A percentile compares a stretch with the other conserved stretches of the same genome.
Conservation (phyloP, 1,139 yeast species). For the Kluyveromyces sp. region DNA sequence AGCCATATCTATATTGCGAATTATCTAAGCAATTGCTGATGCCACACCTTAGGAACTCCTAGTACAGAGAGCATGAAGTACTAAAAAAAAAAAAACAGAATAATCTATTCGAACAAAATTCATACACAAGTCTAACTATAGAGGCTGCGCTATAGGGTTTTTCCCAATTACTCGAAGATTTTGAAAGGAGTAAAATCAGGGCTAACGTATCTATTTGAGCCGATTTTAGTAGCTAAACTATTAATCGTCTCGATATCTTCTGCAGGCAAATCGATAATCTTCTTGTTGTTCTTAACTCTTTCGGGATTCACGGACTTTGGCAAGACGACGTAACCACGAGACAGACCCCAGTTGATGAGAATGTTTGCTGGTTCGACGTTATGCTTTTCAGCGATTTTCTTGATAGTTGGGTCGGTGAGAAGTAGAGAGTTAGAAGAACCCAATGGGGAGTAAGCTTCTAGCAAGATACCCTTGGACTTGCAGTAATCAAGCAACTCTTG, state of each 20-base stretch:
- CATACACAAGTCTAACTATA: too few species aligned
- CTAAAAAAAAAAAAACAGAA: too few species aligned
- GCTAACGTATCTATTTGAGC: slow-evolving; percentile 42
- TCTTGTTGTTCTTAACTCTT: slow-evolving; percentile 54
- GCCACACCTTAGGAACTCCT: too few species aligned
- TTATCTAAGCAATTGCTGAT: too few species aligned
- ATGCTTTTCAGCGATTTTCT: slow-evolving; percentile 48
- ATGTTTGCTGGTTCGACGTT: slow-evolving; percentile 52
- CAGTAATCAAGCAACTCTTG: slow-evolving; percentile 50
- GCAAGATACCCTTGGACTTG: slow-evolving; percentile 45
- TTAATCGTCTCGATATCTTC: slow-evolving; percentile 49
- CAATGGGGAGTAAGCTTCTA: slow-evolving; percentile 77
- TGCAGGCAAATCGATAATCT: slow-evolving; percentile 41
- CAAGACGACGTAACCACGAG: slow-evolving; percentile 61
- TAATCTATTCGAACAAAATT: too few species aligned
- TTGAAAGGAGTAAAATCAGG: slow-evolving; percentile 36
- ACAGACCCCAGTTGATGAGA: slow-evolving; percentile 63
- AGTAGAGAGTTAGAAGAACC: slow-evolving; percentile 65
- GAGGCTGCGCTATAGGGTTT: not conserved
- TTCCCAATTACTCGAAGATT: slow-evolving; percentile 17
- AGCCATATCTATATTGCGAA: too few species aligned
- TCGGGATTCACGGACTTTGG: slow-evolving; percentile 62
- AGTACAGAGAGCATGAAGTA: too few species aligned
- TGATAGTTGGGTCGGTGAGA: slow-evolving; percentile 42
- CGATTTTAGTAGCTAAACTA: slow-evolving; percentile 39